phyloP scores from a whole-genome alignment of 805 yeast genomes.

The Myxozyma mucilagina region DNA sequence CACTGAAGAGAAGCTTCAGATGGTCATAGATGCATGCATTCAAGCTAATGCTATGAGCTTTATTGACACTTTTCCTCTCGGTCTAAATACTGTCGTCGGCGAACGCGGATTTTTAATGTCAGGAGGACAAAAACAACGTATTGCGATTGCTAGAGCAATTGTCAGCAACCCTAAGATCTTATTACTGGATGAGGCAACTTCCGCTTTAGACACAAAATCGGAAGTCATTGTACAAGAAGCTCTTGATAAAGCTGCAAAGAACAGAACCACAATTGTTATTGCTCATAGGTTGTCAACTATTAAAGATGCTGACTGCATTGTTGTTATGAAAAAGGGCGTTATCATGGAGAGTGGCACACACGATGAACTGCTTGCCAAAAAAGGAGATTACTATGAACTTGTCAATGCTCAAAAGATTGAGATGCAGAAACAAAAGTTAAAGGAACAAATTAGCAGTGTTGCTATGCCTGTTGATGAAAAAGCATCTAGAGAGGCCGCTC shows the following conservation, averaged over 20 bases:
- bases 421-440: constrained; percentile 5
- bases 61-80: constrained; percentile 53
- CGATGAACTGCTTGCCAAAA: constrained; percentile 33
- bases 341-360: constrained; percentile 46
- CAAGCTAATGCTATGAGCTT: constrained; percentile 56
- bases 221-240: constrained; percentile 61
- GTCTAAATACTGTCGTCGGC: constrained; percentile 53
- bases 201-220: constrained; percentile 62
- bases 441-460: too few species aligned
- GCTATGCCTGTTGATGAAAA: background rate
- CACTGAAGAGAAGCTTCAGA: constrained; percentile 42
- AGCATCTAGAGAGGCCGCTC: constrained; percentile 1
- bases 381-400: constrained; percentile 34
- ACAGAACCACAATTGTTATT: constrained; percentile 50
- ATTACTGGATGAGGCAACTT: constrained; percentile 65
- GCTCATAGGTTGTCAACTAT: constrained; percentile 55
- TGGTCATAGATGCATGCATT: constrained; percentile 47
- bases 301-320: constrained; percentile 49
- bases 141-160: constrained; percentile 63
- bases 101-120: constrained; percentile 57
- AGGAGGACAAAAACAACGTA: constrained; percentile 67
- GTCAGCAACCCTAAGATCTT: constrained; percentile 55
- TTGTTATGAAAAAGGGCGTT: constrained; percentile 48
- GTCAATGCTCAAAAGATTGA: constrained; percentile 36
- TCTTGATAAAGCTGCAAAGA: constrained; percentile 39